phyloP scores from a whole-genome alignment of 176 grass and related monocot genomes.

The Otatea glauca region DNA sequence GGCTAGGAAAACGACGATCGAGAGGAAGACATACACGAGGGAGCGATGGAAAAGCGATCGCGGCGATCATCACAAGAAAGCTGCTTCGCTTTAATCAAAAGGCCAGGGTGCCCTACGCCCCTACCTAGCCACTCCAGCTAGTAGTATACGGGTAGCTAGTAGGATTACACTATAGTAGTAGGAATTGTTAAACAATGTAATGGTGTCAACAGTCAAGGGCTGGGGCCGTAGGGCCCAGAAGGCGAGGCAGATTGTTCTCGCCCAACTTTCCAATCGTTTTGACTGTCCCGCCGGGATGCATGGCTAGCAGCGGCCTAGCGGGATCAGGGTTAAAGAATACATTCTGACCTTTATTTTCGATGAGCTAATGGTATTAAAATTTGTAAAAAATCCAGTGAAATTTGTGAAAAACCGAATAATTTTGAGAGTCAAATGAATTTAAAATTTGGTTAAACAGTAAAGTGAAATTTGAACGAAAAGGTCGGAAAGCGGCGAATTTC shows the following conservation, averaged over 20 bases:
- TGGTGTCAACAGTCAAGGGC: background rate
- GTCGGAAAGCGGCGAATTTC: too few relatives aligned
- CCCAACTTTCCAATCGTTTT: conserved; percentile 6
- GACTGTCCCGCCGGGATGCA: background rate
- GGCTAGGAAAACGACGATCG: conserved; percentile 11
- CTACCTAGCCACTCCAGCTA: background rate
- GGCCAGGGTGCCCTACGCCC: background rate
- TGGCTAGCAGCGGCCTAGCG: background rate
- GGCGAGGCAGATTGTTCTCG: conserved; percentile 37
- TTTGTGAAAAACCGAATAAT: too few relatives aligned
- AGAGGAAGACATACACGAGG: background rate
- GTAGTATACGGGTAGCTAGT: background rate
- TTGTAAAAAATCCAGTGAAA: too few relatives aligned
- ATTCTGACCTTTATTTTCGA: too few relatives aligned
- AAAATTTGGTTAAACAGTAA: too few relatives aligned
- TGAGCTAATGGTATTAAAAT: too few relatives aligned
- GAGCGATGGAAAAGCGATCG: background rate
- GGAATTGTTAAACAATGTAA: background rate
- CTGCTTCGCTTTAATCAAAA: background rate
- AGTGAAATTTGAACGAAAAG: too few relatives aligned
- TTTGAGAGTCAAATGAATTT: too few relatives aligned
- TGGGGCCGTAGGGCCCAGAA: background rate
- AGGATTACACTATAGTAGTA: background rate
- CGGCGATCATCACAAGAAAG: conserved; percentile 44
- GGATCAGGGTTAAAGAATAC: too few relatives aligned